These are phyloP conservation scores for Juncus effusus DNA, from an alignment of 176 grass and related monocot genomes.

Conservation along the genomic window DNA sequence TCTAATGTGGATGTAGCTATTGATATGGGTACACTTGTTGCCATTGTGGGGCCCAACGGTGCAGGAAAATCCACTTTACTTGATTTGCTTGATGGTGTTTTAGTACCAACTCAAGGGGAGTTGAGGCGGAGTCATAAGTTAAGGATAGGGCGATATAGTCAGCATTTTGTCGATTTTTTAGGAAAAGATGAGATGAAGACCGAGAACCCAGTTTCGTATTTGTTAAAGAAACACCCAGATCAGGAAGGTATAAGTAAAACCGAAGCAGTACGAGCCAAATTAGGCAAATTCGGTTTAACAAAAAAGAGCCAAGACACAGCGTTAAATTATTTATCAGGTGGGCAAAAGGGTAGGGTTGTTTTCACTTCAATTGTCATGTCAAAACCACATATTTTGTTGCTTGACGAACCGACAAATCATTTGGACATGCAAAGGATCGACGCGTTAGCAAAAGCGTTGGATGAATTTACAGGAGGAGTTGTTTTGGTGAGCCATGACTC, in stretches of 20 bases:
- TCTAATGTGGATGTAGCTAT: slow-evolving; percentile 78
- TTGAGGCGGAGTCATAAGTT: neutral
- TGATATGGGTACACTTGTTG: slow-evolving; percentile 50
- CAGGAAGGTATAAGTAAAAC: too few relatives aligned
- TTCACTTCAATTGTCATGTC: slow-evolving; percentile 30
- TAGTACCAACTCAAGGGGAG: slow-evolving; percentile 21
- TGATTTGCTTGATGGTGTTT: slow-evolving; percentile 23
- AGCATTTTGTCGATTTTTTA: slow-evolving; percentile 30
- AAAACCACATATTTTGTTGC: slow-evolving; percentile 17
- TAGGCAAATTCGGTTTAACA: slow-evolving; percentile 32
- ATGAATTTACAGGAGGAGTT: slow-evolving; percentile 28
- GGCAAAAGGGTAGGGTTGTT: slow-evolving; percentile 27
- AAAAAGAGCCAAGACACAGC: slow-evolving; percentile 28
- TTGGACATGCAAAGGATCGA: slow-evolving; percentile 36
- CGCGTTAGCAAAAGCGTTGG: slow-evolving; percentile 29
- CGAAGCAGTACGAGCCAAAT: neutral
- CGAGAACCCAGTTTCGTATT: neutral
- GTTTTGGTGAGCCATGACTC: slow-evolving; percentile 37
- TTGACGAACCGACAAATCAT: neutral
- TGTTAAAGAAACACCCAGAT: neutral
- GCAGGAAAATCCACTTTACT: slow-evolving; percentile 34
- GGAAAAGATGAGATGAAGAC: neutral
- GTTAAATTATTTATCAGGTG: slow-evolving; percentile 31
- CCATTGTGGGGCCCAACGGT: slow-evolving; percentile 32
- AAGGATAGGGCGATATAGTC: slow-evolving; percentile 32